phyloP scores from a whole-genome alignment of 768 basidiomycete species.

The Boletus speciosus region DNA sequence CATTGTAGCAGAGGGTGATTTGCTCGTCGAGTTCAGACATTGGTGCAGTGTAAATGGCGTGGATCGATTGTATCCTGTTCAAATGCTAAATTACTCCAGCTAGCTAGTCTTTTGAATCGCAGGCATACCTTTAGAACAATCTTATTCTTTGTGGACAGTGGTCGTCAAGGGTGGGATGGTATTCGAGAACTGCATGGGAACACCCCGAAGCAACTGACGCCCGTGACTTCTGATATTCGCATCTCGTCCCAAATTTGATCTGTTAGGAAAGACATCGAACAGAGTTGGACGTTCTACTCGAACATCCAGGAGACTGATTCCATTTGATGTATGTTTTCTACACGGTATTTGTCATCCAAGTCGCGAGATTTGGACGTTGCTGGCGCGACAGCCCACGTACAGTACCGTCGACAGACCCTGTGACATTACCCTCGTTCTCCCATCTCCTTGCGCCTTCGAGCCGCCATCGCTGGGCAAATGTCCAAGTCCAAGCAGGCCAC shows the following conservation, averaged over 20 bases:
- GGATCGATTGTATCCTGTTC: not conserved
- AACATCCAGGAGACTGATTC: not conserved
- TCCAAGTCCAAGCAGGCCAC: constrained; percentile 33
- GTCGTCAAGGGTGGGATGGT: too few relatives aligned
- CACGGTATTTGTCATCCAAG: not conserved
- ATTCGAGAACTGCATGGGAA: too few relatives aligned
- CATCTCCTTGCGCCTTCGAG: constrained; percentile 58
- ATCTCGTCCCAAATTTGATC: too few relatives aligned
- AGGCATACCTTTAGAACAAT: too few relatives aligned
- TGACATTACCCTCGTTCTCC: constrained; percentile 64
- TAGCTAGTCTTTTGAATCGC: not conserved
- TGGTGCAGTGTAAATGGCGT: too few relatives aligned
- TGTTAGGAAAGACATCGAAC: too few relatives aligned
- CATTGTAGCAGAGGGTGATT: too few relatives aligned
- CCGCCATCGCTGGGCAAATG: constrained; percentile 51
- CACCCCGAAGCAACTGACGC: too few relatives aligned
- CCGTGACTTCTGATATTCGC: too few relatives aligned
- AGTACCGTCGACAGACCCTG: constrained; percentile 35
- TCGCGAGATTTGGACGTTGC: constrained; percentile 18
- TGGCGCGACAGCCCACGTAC: constrained; percentile 25
- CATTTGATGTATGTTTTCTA: not conserved
- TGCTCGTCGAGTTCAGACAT: too few relatives aligned
- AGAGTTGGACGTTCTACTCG: too few relatives aligned
- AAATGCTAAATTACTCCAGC: not conserved
- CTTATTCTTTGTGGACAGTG: too few relatives aligned